phyloP scores from a whole-genome alignment of 805 yeast species.

The Teunomyces atbi region DNA sequence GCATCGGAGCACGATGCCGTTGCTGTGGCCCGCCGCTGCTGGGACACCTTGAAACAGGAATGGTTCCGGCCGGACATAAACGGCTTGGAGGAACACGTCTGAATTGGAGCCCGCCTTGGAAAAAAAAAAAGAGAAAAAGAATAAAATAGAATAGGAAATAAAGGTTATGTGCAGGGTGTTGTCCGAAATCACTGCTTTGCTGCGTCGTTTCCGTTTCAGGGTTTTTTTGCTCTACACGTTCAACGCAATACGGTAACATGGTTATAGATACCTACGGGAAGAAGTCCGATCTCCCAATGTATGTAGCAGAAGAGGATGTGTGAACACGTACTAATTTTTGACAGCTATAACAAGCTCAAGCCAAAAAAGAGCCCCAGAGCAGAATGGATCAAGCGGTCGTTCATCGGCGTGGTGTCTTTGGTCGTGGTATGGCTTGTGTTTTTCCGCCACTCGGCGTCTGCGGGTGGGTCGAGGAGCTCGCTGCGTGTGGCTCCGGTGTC shows the following conservation, averaged over 20 bases:
- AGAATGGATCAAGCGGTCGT: conserved; percentile 5
- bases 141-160: neutral
- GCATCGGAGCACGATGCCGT: conserved; percentile 44
- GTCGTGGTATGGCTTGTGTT: conserved; percentile 12
- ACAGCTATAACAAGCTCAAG: conserved; percentile 13
- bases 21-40: conserved; percentile 56
- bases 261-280: conserved; percentile 34
- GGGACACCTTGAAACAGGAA: conserved; percentile 54
- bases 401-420: conserved; percentile 1
- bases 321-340: conserved; percentile 9
- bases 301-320: too few species aligned
- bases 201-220: neutral
- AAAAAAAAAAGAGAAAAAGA: neutral
- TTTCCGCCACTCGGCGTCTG: neutral
- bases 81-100: conserved; percentile 35
- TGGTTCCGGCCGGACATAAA: conserved; percentile 69
- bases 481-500: conserved; percentile 3
- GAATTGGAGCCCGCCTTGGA: conserved; percentile 6
- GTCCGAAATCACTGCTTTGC: neutral
- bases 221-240: conserved; percentile 3
- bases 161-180: neutral
- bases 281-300: conserved; percentile 50
- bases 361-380: conserved; percentile 10
- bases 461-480: neutral
- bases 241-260: conserved; percentile 11